Base-by-base conservation (phyloP, 2,329 filamentous ascomycete genomes). In the Phaeosphaeria sp. region DNA sequence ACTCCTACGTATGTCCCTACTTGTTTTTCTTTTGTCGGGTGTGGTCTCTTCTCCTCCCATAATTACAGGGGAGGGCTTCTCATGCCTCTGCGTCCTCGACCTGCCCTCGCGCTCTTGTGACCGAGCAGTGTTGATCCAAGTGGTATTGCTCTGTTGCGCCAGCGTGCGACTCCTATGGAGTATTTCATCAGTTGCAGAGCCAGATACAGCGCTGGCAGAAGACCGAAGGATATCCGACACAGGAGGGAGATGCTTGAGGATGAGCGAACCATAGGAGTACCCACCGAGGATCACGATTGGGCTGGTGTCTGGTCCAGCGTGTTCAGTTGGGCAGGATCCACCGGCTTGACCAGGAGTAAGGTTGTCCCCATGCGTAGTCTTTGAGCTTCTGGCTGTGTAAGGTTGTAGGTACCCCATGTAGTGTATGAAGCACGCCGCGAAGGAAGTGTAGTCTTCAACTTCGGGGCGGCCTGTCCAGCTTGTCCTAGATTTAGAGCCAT, bases 241-340 rank as follows among this genome's bases (percentile, higher is more conserved):
- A 0, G 87, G 81, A 0, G 92, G 91, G 0, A 96, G 83, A 56
- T 89, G 87, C 0, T 85, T 87, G 1, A 92, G 88, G 41, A 98
- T 86, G 71, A 97, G 85, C 4, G 92, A 91, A 44, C 95, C 95
- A 75, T 97, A 97, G 0, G 93, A 97, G 75, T 97, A 97, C 13
- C 93, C 93, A 1, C 85, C 89, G 6, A 95, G 81, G 5, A 97
- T 67, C 0, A 89, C 57, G n/a, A 70, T 51, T 1, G 69, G 65
- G 6, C 41, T 36, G 43, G 59, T 55, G 18, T 13, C 30, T 50
- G 20, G 49, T 44, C 3, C 27, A 17, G 7, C 18, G 41, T 5
- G 11, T 13, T 5, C 43, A 22, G 2, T 42, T 23, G 23, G 48
- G 23, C 36, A 25, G 30, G 7, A 1, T 4, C 13, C 49, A 10